These are phyloP conservation scores for Cyberlindnera mrakii DNA, from an alignment of 805 yeast genomes.

Conservation along the genomic window DNA sequence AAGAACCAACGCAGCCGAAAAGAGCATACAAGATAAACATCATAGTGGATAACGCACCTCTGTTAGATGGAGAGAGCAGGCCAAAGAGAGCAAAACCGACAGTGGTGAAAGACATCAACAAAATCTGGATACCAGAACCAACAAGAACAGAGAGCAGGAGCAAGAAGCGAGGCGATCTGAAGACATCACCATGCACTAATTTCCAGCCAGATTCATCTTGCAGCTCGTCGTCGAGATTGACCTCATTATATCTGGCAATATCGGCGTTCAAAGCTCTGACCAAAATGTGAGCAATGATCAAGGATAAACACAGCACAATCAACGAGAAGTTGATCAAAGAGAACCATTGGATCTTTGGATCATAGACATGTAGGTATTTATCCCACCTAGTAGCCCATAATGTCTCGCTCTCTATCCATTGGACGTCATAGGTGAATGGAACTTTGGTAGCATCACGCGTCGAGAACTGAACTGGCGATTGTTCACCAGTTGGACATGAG, in stretches of 20 bases:
- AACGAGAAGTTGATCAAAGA: slow-evolving; percentile 82
- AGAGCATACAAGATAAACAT: slow-evolving; percentile 80
- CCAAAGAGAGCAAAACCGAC: slow-evolving; percentile 84
- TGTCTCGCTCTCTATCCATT: slow-evolving; percentile 61
- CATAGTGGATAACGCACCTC: slow-evolving; percentile 89
- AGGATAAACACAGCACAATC: slow-evolving; percentile 69
- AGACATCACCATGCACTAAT: slow-evolving; percentile 89
- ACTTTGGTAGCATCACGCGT: slow-evolving; percentile 51
- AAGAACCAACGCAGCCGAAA: slow-evolving; percentile 80
- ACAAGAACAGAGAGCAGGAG: slow-evolving; percentile 72
- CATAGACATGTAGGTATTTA: slow-evolving; percentile 84
- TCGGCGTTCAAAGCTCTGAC: slow-evolving; percentile 78
- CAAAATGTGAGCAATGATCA: slow-evolving; percentile 73
- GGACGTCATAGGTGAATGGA: slow-evolving; percentile 79
- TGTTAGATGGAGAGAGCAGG: slow-evolving; percentile 84
- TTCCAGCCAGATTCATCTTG: slow-evolving; percentile 98
- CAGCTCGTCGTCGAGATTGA: slow-evolving; percentile 79
- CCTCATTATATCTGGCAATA: slow-evolving; percentile 81
- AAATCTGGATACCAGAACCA: slow-evolving; percentile 84
- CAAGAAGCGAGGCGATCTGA: slow-evolving; percentile 71
- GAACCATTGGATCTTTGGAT: slow-evolving; percentile 94
- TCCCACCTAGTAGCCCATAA: slow-evolving; percentile 99
- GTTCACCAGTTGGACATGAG: slow-evolving; percentile 26
- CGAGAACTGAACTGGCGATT: slow-evolving; percentile 40
- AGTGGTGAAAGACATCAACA: slow-evolving; percentile 68